phyloP scores from a whole-genome alignment of 208 protist species.

The Cochliopodium minus region DNA sequence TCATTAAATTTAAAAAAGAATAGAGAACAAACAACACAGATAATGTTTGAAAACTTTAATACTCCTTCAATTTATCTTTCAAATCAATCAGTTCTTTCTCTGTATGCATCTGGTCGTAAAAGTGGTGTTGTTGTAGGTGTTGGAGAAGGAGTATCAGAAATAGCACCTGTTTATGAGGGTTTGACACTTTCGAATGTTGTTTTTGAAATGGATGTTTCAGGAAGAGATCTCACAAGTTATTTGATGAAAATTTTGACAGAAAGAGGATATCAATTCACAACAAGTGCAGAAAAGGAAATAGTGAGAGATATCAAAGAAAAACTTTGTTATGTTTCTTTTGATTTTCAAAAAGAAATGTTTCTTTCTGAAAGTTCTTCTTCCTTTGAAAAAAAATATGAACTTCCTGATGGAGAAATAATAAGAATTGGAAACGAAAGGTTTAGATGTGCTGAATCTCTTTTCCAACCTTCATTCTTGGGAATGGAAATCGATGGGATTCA shows the following conservation, averaged over 20 bases:
- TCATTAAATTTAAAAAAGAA: constrained; percentile 45
- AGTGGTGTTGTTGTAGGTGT: constrained; percentile 75
- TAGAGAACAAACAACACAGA: constrained; percentile 54
- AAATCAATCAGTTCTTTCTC: constrained; percentile 54
- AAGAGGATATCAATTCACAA: constrained; percentile 79
- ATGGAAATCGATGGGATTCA: constrained; percentile 79
- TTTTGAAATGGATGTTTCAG: constrained; percentile 42
- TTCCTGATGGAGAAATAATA: constrained; percentile 75
- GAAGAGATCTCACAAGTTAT: constrained; percentile 77
- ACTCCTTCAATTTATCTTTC: constrained; percentile 23
- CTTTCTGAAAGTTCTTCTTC: constrained; percentile 38
- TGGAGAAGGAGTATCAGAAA: constrained; percentile 50
- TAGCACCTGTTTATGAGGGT: constrained; percentile 71
- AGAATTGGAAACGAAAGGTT: constrained; percentile 60
- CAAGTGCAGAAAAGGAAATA: constrained; percentile 81
- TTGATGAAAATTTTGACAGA: constrained; percentile 77
- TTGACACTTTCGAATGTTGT: constrained; percentile 51
- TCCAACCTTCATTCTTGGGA: constrained; percentile 79
- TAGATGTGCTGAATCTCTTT: constrained; percentile 80
- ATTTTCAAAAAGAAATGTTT: constrained; percentile 87
- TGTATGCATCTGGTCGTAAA: constrained; percentile 71
- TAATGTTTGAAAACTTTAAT: constrained; percentile 42
- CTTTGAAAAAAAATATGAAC: constrained; percentile 57
- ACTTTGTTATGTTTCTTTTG: constrained; percentile 66
- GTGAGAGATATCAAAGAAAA: constrained; percentile 82